Evolutionary conservation across 345 rosid species (phyloP), one percentile per base, ranked within the genome.

Genomic region (Pugionium cornutum): DNA sequence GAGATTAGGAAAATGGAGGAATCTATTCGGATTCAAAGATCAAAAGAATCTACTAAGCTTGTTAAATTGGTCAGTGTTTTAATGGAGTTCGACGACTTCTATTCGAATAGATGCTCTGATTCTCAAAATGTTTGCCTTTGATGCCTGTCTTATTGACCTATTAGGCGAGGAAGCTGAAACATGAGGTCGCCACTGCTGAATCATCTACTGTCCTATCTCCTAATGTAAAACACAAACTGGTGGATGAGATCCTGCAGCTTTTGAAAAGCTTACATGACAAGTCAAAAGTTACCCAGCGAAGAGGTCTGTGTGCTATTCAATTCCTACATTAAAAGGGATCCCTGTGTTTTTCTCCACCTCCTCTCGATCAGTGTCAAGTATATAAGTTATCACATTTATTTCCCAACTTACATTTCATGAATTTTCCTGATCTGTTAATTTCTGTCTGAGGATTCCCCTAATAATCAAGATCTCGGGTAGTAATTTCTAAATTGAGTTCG

Each of bases 1-100:
- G 96, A 91, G 95, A 83, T 89, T 80, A 81, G 72, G 82, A 84
- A 75, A 77, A 95, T 89, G 95, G 89, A 89, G 78, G 97, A 91
- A 64, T 89, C 96, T 6, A 67, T 79, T 52, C 88, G 83, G 83
- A 86, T 95, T 81, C 91, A 97, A 62, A 85, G 83, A 77, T 86
- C 80, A 0, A 83, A 82, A 58, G 75, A 87, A 67, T 89, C 97
- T 30, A 8, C 59, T 25, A 60, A 79, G 77, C 94, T 95, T 71
- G 51, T 82, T 72, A 73, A 78, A 72, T 62, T 85, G 87, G 99
- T 94, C 73, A 37, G 73, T 66, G 48, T 33, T 7, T 39, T 56
- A 5, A 32, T 66, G 25, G 33, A 34, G 31, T 37, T 53, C 30
- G 1, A 4, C 1, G 0, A 44, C 4, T 57, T 68, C 9, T 34